Base-by-base conservation (phyloP, 768 basidiomycete species). In the Lactifluus echinatus region DNA sequence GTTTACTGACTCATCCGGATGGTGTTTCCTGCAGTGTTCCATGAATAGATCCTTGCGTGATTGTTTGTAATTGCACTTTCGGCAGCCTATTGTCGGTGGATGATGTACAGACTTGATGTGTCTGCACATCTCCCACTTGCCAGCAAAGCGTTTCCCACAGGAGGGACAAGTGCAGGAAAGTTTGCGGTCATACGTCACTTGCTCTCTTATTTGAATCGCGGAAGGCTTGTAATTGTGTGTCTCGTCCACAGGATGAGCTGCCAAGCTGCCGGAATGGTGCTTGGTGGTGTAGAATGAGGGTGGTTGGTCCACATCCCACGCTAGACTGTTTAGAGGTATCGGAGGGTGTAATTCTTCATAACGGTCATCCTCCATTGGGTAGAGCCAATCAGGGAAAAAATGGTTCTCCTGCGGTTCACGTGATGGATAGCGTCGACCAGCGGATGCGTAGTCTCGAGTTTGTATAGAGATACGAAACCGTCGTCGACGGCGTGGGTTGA, bases 11-110 rank as follows among this genome's bases (percentile, higher is more conserved):
- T n/a, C n/a, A n/a, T n/a, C n/a, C n/a, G n/a, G n/a, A 45, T 59
- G 57, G 4, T 53, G 57, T 34, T 59, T 59, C 53, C 21, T 59
- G 57, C 57, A 59, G 29, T 59, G 57, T 5, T 59, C 57, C 33
- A 21, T 50, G 53, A 59, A 59, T 8, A 59, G 28, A 8, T 59
- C 57, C 21, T 59, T 59, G 15, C 57, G 57, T 2, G 57, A 59
- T 45, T 59, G 57, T 47, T 59, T 59, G 48, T 59, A 59, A 29
- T 45, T 50, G 53, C 57, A 59, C 12, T 6, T 23, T 39, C 48
- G 33, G 40, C 57, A 59, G 14, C 53, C 57, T 23, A 59, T 49
- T 44, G 57, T 45, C 46, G 53, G 57, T 19, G 57, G 57, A 39
- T 19, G 12, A 19, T 59, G 57, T 33, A 59, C 28, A 34, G 57